Conservation (phyloP, 345 rosid species). For the Moricandia arvensis region DNA sequence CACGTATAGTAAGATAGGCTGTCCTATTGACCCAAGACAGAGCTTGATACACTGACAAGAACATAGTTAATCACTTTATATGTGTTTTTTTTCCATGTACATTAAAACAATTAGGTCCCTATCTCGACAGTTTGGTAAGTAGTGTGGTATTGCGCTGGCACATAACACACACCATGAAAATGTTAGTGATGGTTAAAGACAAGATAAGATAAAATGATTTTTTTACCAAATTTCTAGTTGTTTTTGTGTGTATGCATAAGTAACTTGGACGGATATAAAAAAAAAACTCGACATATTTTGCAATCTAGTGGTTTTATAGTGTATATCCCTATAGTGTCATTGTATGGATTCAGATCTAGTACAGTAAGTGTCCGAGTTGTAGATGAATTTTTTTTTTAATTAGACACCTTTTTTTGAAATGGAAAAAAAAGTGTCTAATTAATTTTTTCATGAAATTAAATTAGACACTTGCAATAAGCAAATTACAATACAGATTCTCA, state of each 20-base stretch:
- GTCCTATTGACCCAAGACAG: slow-evolving; percentile 32
- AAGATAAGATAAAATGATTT: background rate
- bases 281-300: background rate
- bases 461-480: background rate
- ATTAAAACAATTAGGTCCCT: slow-evolving; percentile 10
- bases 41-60: slow-evolving; percentile 24
- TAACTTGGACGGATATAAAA: background rate
- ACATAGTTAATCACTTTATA: slow-evolving; percentile 27
- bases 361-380: background rate
- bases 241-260: background rate
- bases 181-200: background rate
- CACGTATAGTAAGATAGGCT: slow-evolving; percentile 27
- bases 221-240: background rate
- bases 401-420: no score
- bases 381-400: no score
- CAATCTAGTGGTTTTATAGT: background rate
- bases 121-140: background rate
- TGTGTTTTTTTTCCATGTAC: slow-evolving; percentile 12
- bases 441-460: no score
- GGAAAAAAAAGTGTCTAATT: no score
- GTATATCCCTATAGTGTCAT: no score
- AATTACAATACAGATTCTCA: background rate
- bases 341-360: background rate
- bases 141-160: slow-evolving; percentile 10
- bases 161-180: slow-evolving; percentile 1